phyloP scores from a whole-genome alignment of 2,329 filamentous ascomycete species.

The Curvularia eragrostidis region DNA sequence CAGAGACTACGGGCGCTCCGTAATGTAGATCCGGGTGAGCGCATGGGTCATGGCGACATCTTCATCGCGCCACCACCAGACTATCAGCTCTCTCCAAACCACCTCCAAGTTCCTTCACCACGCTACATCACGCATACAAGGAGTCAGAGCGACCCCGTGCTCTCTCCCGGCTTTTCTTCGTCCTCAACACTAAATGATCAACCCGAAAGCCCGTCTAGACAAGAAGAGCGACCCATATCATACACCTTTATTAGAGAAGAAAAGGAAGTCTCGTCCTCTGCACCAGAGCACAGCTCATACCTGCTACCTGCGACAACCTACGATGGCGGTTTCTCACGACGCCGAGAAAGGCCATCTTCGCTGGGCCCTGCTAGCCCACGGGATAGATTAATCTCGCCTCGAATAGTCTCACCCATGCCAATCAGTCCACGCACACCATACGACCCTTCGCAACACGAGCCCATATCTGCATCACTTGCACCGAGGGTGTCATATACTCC shows the following conservation, averaged over 20 bases:
- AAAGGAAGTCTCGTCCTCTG: slow-evolving; percentile 18
- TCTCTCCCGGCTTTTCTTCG: slow-evolving; percentile 31
- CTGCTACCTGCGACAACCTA: slow-evolving; percentile 35
- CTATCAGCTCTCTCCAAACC: slow-evolving; percentile 23
- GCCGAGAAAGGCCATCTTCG: slow-evolving; percentile 20
- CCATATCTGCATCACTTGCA: not conserved
- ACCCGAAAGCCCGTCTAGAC: slow-evolving; percentile 18
- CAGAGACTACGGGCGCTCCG: slow-evolving; percentile 41
- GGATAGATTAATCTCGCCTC: not conserved
- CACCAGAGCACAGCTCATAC: slow-evolving; percentile 23
- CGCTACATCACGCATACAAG: slow-evolving; percentile 25
- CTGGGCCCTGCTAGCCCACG: slow-evolving; percentile 16
- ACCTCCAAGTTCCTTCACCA: slow-evolving; percentile 20
- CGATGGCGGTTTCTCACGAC: slow-evolving; percentile 19
- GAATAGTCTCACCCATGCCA: slow-evolving; percentile 15
- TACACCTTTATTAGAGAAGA: slow-evolving; percentile 24
- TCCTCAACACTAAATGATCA: slow-evolving; percentile 25
- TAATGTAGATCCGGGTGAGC: slow-evolving; percentile 40
- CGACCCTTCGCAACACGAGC: slow-evolving; percentile 4
- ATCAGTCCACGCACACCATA: slow-evolving; percentile 10
- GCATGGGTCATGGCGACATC: slow-evolving; percentile 44
- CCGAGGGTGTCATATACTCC: slow-evolving; percentile 22
- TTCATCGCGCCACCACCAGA: slow-evolving; percentile 47
- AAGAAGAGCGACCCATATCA: slow-evolving; percentile 18
- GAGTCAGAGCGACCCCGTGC: slow-evolving; percentile 32